Evolutionary conservation across 2,329 filamentous ascomycete genomes (phyloP), one percentile per base, ranked within the genome.

Genomic region (Hirsutella thompsonii): DNA sequence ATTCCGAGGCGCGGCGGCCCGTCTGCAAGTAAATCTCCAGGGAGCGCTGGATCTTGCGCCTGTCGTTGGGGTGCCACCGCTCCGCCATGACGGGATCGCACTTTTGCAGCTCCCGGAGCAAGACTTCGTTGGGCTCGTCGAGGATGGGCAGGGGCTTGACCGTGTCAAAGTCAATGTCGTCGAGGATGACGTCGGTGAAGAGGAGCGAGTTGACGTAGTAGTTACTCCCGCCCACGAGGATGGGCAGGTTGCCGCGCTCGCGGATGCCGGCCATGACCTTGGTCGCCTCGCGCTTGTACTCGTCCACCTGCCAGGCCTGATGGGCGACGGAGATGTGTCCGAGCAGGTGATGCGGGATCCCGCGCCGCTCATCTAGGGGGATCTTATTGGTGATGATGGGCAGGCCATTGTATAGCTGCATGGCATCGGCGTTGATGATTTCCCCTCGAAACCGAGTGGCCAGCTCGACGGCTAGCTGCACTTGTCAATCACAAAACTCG

Each of bases 331-430:
- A 70, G 42, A 96, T 81, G 47, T 79, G 81, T 39, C 84, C 86
- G 20, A 98, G 73, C 3, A 98, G 67, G 59, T 98, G 90, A 56
- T 98, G 92, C 4, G 83, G 82, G 10, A 98, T 70, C 9, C 82
- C 85, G 45, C 81, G 74, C 53, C 79, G 80, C 57, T 96, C 90
- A 18, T 78, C 70, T 1, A 56, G 40, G 0, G 84, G 76, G 44
- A 96, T 83, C 58, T 96, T 94, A 60, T 98, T 98, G 20, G 92
- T 98, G 51, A 96, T 90, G 47, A 96, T 81, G 5, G 92, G 88
- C 35, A 98, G 67, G 3, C 92, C 92, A 40, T 76, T 74, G 60
- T 98, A 98, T 64, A 98, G 79, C 59, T 98, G 92, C 88, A 98
- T 94, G 32, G 92, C 92, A 68, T 98, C 92, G 37, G 86, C 86